Base-by-base conservation (phyloP, 257 asterid genomes). In the Vinca minor region DNA sequence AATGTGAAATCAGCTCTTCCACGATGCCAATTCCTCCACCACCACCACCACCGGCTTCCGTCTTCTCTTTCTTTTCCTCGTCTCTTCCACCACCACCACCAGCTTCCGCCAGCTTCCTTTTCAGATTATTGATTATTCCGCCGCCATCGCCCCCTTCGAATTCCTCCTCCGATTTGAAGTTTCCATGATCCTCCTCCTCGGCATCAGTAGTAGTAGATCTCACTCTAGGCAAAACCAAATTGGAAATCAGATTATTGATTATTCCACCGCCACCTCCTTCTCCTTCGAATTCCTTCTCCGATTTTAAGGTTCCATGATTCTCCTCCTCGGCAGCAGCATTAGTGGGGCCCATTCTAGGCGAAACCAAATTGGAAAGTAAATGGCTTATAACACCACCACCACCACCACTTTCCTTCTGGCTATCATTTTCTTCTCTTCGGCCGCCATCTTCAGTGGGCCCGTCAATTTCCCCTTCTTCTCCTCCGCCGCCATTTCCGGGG, bases 1-100 rank as follows among this genome's bases (percentile, higher is more conserved):
- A 76, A 76, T 72, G 80, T 50, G 95, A 73, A 7, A 74, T 74
- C 54, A 76, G 55, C 67, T 59, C 77, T 44, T 71, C 80, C 32
- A 76, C 67, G 26, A 81, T 21, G 36, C 60, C 79, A 5, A 73
- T 73, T 6, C 67, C 71, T 5, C 55, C 71, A 0, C 52, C 70
- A 3, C 5, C 70, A n/a, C 52, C 20, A 12, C 8, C 34, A 15
- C 65, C 53, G 36, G 63, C 64, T 6, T 32, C 20, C 17, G 20
- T 67, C 42, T 8, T 62, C 2, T 44, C 41, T 0, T 28, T 34
- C 8, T 10, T 61, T 13, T 10, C 63, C 18, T 35, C 64, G 12
- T 45, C 71, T 18, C 26, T n/a, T n/a, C n/a, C n/a, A n/a, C n/a
- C n/a, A n/a, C n/a, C n/a, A n/a, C n/a, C n/a, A n/a, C n/a, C n/a